Conservation (phyloP, 176 grass and related monocot genomes). For the Themeda triandra region DNA sequence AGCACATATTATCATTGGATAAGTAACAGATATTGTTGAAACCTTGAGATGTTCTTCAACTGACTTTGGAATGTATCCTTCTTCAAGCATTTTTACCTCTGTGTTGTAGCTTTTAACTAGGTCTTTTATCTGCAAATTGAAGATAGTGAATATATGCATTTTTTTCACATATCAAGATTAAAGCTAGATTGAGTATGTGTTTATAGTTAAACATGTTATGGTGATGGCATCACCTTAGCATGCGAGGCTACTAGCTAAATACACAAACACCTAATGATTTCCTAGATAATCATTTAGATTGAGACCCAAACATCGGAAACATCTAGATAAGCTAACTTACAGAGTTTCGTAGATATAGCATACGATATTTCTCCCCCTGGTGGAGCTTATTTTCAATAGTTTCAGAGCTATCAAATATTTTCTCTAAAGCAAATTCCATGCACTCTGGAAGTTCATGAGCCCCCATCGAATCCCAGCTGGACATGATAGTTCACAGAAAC, state of each 20-base stretch:
- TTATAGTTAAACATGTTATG: too few species aligned
- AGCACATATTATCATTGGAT: neutral
- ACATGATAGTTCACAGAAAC: neutral
- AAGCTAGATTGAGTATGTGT: neutral
- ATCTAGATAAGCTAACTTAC: neutral
- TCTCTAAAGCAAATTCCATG: neutral
- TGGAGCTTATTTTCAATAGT: neutral
- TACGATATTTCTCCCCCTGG: neutral
- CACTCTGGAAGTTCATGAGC: neutral
- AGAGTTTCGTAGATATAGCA: neutral
- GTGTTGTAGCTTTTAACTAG: neutral
- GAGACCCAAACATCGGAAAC: neutral
- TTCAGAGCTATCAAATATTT: neutral
- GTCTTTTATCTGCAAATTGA: neutral
- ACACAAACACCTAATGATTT: too few species aligned
- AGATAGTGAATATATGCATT: neutral
- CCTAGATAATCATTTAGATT: neutral
- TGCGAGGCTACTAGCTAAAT: too few species aligned
- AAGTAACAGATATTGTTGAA: neutral
- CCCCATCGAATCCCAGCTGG: neutral
- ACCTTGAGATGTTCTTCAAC: neutral
- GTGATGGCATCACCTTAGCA: neutral
- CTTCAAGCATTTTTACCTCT: neutral
- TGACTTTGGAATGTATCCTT: neutral
- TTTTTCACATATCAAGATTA: neutral